Conservation (phyloP, 306 rosid genomes). For the Cucurbita moschata region DNA sequence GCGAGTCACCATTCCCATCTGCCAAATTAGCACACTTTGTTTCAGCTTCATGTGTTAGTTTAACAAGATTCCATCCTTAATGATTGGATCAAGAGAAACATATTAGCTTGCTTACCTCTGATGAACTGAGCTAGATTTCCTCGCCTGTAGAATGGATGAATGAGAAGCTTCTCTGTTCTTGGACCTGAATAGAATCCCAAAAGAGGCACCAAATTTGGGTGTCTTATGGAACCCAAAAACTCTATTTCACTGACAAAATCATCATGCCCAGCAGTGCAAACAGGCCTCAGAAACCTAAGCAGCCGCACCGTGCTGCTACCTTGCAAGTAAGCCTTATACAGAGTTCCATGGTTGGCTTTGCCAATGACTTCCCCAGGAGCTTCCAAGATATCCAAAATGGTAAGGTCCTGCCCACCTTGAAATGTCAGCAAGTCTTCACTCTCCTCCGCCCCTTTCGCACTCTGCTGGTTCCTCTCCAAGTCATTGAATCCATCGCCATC, state of each 20-base stretch:
- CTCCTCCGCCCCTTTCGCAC: conserved; percentile 16
- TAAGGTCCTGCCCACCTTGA: conserved; percentile 59
- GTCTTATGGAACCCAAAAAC: conserved; percentile 60
- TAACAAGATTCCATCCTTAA: background rate
- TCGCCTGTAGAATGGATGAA: conserved; percentile 65
- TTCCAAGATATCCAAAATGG: conserved; percentile 66
- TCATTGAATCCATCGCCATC: conserved; percentile 23
- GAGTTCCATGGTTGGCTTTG: conserved; percentile 70
- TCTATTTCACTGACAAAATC: conserved; percentile 45
- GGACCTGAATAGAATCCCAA: conserved; percentile 84
- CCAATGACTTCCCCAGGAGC: conserved; percentile 99
- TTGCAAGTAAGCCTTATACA: conserved; percentile 79
- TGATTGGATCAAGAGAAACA: background rate
- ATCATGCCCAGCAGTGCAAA: conserved; percentile 36
- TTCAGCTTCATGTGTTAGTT: background rate
- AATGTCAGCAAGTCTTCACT: conserved; percentile 52
- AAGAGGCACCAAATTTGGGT: conserved; percentile 74
- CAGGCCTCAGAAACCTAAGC: conserved; percentile 82
- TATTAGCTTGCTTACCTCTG: conserved; percentile 32
- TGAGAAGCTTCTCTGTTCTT: conserved; percentile 96
- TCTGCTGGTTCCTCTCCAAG: conserved; percentile 36
- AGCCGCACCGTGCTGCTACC: conserved; percentile 46
- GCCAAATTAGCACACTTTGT: background rate
- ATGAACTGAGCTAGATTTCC: conserved; percentile 75
- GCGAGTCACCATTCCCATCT: conserved; percentile 56